Percentiles rank a stretch among this genome's conserved stretches.
Conservation (phyloP, 257 asterid genomes). For the Asclepias syriaca region DNA sequence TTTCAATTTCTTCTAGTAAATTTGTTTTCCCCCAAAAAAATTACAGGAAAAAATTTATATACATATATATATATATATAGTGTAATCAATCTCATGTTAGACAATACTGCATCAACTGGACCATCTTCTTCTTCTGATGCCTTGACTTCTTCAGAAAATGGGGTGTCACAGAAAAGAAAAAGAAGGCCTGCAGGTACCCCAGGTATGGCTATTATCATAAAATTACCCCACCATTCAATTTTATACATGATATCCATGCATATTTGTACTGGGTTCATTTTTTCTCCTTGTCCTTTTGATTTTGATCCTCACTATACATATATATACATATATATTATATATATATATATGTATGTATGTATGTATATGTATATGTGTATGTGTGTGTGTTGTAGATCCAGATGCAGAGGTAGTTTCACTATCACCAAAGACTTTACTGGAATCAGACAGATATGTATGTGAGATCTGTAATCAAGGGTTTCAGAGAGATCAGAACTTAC, state of each 20-base stretch:
- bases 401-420: constrained; percentile 40
- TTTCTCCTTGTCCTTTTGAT: too few species aligned
- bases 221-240: neutral
- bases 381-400: constrained; percentile 23
- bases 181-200: constrained; percentile 45
- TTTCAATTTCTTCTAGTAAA: too few species aligned
- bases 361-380: too few species aligned
- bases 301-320: neutral
- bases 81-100: constrained; percentile 20
- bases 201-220: constrained; percentile 14
- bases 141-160: constrained; percentile 25
- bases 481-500: constrained; percentile 42
- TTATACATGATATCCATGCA: neutral
- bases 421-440: constrained; percentile 33
- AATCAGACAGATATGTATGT: constrained; percentile 36
- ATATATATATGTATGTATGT: neutral
- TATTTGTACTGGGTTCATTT: too few species aligned
- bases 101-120: constrained; percentile 18
- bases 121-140: constrained; percentile 33
- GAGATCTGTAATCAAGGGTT: constrained; percentile 40
- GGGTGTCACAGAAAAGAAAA: constrained; percentile 25
- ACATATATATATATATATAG: too few species aligned
- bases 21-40: too few species aligned
- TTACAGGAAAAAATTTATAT: too few species aligned
- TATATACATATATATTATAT: too few species aligned